These are phyloP conservation scores for Aureobasidium lini DNA, from an alignment of 2,329 filamentous ascomycete species.

Conservation along the genomic window DNA sequence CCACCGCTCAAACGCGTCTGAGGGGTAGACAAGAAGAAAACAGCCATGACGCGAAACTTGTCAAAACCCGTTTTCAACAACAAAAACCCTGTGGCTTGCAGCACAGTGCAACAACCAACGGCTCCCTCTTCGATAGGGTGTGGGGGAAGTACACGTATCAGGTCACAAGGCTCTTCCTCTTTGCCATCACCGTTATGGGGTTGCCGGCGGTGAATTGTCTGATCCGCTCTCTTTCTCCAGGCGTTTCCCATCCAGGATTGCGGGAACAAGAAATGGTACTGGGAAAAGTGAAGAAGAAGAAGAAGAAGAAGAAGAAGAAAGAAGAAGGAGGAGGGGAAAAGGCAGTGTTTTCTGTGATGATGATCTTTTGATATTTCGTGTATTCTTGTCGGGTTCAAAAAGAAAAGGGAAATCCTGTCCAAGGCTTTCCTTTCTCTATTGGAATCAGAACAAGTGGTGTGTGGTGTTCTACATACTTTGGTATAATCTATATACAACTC, in stretches of 20 bases:
- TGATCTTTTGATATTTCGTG: background rate
- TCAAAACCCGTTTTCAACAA: background rate
- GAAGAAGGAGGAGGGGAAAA: too few species aligned
- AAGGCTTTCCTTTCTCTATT: background rate
- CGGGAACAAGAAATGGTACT: too few species aligned
- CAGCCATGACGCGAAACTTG: background rate
- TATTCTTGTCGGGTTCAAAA: too few species aligned
- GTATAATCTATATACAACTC: conserved; percentile 9
- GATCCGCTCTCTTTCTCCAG: too few species aligned
- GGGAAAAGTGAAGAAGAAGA: too few species aligned
- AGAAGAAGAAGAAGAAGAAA: too few species aligned
- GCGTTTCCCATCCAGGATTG: too few species aligned
- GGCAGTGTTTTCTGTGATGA: background rate
- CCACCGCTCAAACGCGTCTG: background rate
- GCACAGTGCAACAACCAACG: conserved; percentile 4
- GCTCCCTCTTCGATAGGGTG: background rate
- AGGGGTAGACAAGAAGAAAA: background rate
- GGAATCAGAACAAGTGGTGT: background rate
- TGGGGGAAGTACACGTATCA: too few species aligned
- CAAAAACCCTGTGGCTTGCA: conserved; percentile 6
- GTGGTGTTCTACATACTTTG: conserved; percentile 7
- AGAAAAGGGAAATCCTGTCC: too few species aligned
- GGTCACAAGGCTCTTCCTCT: too few species aligned
- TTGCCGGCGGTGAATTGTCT: too few species aligned
- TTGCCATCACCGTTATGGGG: too few species aligned